A percentile compares a stretch with the other conserved stretches of the same genome.
Evolutionary conservation across 139 green algal species (phyloP).

Genomic region (Tetradesmus obliquus): DNA sequence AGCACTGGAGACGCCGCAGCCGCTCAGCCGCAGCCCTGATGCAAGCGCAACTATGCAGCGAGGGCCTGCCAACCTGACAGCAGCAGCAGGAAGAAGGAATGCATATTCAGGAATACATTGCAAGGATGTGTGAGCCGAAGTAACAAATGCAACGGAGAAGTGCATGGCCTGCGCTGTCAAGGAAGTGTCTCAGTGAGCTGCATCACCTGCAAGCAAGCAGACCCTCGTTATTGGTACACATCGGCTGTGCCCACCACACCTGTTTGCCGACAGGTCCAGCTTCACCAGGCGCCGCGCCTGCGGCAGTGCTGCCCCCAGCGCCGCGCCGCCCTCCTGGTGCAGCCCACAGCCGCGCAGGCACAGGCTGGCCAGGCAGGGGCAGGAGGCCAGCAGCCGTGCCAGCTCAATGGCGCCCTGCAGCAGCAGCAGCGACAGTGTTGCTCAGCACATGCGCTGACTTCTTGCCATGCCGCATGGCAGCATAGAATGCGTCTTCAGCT

Average conservation of each 20-base stretch:
- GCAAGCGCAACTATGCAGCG: background rate
- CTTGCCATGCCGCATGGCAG: too few relatives aligned
- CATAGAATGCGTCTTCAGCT: too few relatives aligned
- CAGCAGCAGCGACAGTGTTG: background rate
- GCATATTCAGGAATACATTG: too few relatives aligned
- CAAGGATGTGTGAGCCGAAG: too few relatives aligned
- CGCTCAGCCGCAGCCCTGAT: background rate
- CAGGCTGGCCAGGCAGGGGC: background rate
- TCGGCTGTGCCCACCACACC: background rate
- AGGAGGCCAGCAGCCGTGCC: background rate
- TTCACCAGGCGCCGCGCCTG: background rate
- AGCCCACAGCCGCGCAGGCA: background rate
- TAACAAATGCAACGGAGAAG: too few relatives aligned
- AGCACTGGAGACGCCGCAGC: background rate
- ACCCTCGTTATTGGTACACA: too few relatives aligned
- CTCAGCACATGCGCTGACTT: too few relatives aligned
- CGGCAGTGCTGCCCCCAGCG: background rate
- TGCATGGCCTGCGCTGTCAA: too few relatives aligned
- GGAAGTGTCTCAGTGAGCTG: too few relatives aligned
- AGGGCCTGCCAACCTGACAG: background rate
- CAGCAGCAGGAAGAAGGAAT: background rate
- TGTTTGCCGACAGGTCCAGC: background rate
- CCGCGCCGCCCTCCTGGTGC: background rate
- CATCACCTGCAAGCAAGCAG: too few relatives aligned
- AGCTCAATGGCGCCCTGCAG: slow-evolving; percentile 2